Percentiles rank a stretch among this genome's conserved stretches.
Evolutionary conservation across 2,329 filamentous ascomycete genomes (phyloP).

Genomic region (Cercospora beticola): DNA sequence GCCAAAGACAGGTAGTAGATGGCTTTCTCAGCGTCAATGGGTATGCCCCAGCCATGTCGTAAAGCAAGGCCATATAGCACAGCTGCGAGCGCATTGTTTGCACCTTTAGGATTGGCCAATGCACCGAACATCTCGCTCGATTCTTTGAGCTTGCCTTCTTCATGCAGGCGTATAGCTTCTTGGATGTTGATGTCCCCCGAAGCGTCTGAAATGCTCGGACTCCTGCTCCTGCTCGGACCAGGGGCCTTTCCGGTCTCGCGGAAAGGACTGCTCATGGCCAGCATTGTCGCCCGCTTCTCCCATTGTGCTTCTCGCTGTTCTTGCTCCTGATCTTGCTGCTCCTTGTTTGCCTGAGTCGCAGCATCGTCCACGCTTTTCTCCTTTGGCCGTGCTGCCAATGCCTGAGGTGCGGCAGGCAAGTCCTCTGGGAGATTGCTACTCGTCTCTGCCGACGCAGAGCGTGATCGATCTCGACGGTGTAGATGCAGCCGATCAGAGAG

Average conservation of each 20-base stretch:
- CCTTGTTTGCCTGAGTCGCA: conserved; percentile 15
- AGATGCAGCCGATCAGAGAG: conserved; percentile 73
- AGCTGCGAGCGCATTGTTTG: conserved; percentile 91
- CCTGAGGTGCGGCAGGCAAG: conserved; percentile 79
- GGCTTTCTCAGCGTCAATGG: conserved; percentile 68
- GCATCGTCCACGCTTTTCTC: conserved; percentile 38
- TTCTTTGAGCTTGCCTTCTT: conserved; percentile 72
- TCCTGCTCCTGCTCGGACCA: conserved; percentile 31
- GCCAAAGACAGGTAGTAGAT: conserved; percentile 84
- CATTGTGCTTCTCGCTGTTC: conserved; percentile 70
- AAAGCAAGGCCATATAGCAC: conserved; percentile 92
- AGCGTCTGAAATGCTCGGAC: conserved; percentile 40
- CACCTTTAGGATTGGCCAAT: conserved; percentile 77
- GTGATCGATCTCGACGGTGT: conserved; percentile 47
- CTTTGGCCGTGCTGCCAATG: conserved; percentile 39
- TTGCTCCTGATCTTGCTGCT: conserved; percentile 45
- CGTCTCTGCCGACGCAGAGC: conserved; percentile 55
- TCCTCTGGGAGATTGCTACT: conserved; percentile 76
- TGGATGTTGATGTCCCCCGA: conserved; percentile 68
- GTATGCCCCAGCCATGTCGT: conserved; percentile 91
- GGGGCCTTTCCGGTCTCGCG: conserved; percentile 33
- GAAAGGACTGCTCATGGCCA: conserved; percentile 60
- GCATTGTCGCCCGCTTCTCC: conserved; percentile 89
- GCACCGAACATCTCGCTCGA: conserved; percentile 84
- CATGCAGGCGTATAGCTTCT: conserved; percentile 91